Evolutionary conservation across 331 rosid genomes (phyloP).

Genomic region (Malus hybrid): DNA sequence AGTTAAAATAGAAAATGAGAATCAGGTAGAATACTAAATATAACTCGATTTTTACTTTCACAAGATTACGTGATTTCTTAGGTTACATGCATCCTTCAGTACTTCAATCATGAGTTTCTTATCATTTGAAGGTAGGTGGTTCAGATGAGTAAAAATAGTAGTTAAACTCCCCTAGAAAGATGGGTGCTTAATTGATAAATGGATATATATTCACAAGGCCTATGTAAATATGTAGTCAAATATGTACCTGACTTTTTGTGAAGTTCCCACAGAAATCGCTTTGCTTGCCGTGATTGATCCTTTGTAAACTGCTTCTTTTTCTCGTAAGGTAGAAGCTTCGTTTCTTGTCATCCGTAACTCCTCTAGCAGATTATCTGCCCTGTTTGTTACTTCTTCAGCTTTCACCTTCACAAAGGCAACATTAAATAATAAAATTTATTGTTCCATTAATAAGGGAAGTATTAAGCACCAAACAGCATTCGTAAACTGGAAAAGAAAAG

Average conservation of each 20-base stretch:
- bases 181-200: not conserved
- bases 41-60: not conserved
- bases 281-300: conserved; percentile 61
- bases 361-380: conserved; percentile 74
- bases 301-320: conserved; percentile 70
- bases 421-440: not conserved
- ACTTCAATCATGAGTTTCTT: not conserved
- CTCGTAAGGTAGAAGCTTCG: conserved; percentile 63
- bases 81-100: not conserved
- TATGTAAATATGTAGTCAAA: conserved; percentile 5
- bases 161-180: not conserved
- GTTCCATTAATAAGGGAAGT: not conserved
- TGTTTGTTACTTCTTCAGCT: conserved; percentile 75
- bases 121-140: not conserved
- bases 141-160: not conserved
- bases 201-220: not conserved
- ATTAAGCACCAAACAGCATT: not conserved
- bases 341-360: conserved; percentile 63
- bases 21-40: not conserved
- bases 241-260: conserved; percentile 59
- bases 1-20: not conserved
- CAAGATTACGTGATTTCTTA: not conserved
- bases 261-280: conserved; percentile 55
- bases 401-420: conserved; percentile 54
- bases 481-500: not conserved